Evolutionary conservation across 1,139 yeast species (phyloP), one percentile per base, ranked within the genome.

Genomic region (Nematodospora anomalae): DNA sequence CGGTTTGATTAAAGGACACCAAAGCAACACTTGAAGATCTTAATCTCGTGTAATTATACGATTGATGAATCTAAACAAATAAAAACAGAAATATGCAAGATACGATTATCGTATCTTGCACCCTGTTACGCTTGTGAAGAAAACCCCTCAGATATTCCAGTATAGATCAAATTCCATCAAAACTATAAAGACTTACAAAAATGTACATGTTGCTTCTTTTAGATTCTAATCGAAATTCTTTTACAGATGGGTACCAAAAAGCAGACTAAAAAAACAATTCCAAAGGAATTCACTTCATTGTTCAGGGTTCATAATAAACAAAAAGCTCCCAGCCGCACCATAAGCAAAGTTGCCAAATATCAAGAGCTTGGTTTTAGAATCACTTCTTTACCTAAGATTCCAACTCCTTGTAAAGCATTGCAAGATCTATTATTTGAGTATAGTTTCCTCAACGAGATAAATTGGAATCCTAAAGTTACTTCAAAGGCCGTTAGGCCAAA

Each of bases 1-100:
- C 35, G 57, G 53, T 12, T 36, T 53, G 9, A 52, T 50, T 4
- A 46, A 52, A 9, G 53, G 57, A 20, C 60, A n/a, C 60, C 0
- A 53, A 54, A 23, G 39, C 43, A 12, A 15, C 48, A 2, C 38
- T 55, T 25, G 56, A 50, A 34, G 40, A 46, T n/a, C n/a, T n/a
- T n/a, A n/a, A n/a, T n/a, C n/a, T n/a, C n/a, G n/a, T n/a, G n/a
- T n/a, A n/a, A n/a, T n/a, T n/a, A n/a, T n/a, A n/a, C n/a, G n/a
- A n/a, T n/a, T n/a, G n/a, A n/a, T n/a, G n/a, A n/a, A n/a, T n/a
- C n/a, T n/a, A n/a, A n/a, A n/a, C n/a, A n/a, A n/a, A n/a, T n/a
- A n/a, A n/a, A n/a, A n/a, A n/a, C n/a, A n/a, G n/a, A n/a, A n/a
- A n/a, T n/a, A n/a, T n/a, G n/a, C n/a, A n/a, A n/a, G n/a, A n/a